Percentiles rank a stretch among this genome's conserved stretches.
Conservation (phyloP, 768 basidiomycete species). For the Mycena olivaceomarginata region DNA sequence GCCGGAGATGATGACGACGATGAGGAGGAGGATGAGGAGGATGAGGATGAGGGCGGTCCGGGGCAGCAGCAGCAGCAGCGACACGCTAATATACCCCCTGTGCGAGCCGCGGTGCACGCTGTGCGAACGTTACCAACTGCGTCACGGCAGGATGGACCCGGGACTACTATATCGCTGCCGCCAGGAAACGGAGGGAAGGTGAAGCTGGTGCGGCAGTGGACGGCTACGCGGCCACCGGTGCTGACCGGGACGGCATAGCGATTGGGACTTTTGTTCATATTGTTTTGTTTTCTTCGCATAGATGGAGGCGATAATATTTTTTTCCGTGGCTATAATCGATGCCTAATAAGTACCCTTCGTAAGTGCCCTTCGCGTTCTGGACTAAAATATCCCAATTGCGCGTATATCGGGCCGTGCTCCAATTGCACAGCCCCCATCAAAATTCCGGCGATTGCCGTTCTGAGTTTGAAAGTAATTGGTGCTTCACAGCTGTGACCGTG, state of each 20-base stretch:
- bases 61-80: conserved; percentile 56
- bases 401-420: too few relatives aligned
- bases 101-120: conserved; percentile 49
- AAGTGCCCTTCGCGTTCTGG: too few relatives aligned
- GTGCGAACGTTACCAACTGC: conserved; percentile 73
- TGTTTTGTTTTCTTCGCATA: conserved; percentile 44
- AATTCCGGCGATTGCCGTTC: neutral
- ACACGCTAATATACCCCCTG: conserved; percentile 45
- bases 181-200: conserved; percentile 64
- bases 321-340: conserved; percentile 8
- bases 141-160: conserved; percentile 63
- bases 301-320: conserved; percentile 40
- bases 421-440: too few relatives aligned
- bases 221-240: conserved; percentile 53
- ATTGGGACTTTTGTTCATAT: conserved; percentile 38
- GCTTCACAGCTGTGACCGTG: conserved; percentile 31
- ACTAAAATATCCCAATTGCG: too few relatives aligned
- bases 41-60: conserved; percentile 36
- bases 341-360: too few relatives aligned
- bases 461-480: conserved; percentile 13
- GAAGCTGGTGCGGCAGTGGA: conserved; percentile 72
- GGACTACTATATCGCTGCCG: conserved; percentile 53
- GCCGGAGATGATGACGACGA: conserved; percentile 74
- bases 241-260: conserved; percentile 64
- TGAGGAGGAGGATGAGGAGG: conserved; percentile 72